phyloP scores from a whole-genome alignment of 768 basidiomycete genomes.

The Podaxis carcinomalis region DNA sequence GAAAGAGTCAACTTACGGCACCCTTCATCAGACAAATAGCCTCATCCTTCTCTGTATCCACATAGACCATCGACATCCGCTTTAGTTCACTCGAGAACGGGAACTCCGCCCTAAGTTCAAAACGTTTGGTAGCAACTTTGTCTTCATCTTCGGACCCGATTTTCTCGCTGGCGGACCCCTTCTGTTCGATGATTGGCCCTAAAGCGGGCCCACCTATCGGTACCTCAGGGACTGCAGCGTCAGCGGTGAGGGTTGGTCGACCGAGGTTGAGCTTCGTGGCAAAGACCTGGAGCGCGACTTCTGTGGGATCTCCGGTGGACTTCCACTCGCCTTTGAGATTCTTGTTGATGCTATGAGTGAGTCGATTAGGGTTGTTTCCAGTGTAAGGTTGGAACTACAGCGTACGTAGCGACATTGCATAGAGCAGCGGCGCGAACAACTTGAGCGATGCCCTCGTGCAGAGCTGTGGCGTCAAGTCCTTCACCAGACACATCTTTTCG shows the following conservation, averaged over 20 bases:
- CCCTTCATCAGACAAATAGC: slow-evolving; percentile 30
- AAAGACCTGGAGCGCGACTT: slow-evolving; percentile 54
- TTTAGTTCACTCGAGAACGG: slow-evolving; percentile 50
- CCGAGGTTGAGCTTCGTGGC: slow-evolving; percentile 46
- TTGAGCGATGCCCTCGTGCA: slow-evolving; percentile 21
- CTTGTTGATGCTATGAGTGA: slow-evolving; percentile 26
- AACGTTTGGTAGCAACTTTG: slow-evolving; percentile 18
- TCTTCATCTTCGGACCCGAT: slow-evolving; percentile 11
- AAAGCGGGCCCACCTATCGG: not conserved
- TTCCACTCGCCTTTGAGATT: slow-evolving; percentile 40
- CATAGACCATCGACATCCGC: slow-evolving; percentile 41
- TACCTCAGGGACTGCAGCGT: slow-evolving; percentile 21
- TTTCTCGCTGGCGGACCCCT: too few relatives aligned
- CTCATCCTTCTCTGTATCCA: slow-evolving; percentile 20
- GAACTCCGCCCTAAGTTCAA: slow-evolving; percentile 31
- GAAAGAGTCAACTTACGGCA: slow-evolving; percentile 24
- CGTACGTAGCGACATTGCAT: slow-evolving; percentile 35
- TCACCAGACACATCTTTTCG: not conserved
- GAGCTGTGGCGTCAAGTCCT: slow-evolving; percentile 15
- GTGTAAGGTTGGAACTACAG: not conserved
- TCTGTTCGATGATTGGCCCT: slow-evolving; percentile 15
- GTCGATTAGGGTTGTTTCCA: not conserved
- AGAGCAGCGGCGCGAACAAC: slow-evolving; percentile 29
- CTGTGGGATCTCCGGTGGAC: slow-evolving; percentile 51
- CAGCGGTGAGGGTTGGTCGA: slow-evolving; percentile 19